Base-by-base conservation (phyloP, 805 yeast species). In the Metschnikowia aberdeeniae region DNA sequence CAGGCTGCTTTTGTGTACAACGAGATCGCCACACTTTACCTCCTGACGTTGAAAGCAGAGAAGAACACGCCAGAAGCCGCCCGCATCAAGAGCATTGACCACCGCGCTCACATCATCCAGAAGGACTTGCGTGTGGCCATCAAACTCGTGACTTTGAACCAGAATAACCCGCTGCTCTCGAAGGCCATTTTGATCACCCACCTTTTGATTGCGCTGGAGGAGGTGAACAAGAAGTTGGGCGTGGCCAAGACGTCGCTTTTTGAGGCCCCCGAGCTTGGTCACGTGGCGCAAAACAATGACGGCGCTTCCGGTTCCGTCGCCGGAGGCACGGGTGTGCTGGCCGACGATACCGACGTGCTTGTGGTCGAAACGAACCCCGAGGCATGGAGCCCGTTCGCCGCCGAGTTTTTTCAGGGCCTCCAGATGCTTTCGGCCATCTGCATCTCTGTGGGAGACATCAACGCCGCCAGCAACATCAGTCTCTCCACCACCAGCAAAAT, bases 381-480 rank as follows among this genome's bases (percentile, higher is more conserved):
- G 40, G 78, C 80, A 1, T 84, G 87, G 86, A 82, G 78, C 44
- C 85, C 84, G 3, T 89, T 86, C 60, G 70, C 82, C 31, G 87
- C 84, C 46, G 96, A 89, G 55, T 76, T 85, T 50, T 82, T 89
- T 61, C 80, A 82, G 44, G 84, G 88, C 1, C 73, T 92, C 63
- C 96, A 89, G 54, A 58, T 87, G 45, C 78, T 82, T 52, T 81
- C 86, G 3, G 89, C 93, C 2, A 68, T 82, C 33, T 83, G 86
- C 49, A 64, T 88, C 44, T 75, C 84, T 1, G 71, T 80, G 12
- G 88, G 88, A n/a, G 89, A 85, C 59, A 67, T 81, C 41, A 67
- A 76, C 14, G 66, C 77, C 38, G 89, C 90, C 1, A 66, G 82
- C 14, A 68, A 77, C 41, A 73, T 84, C 37, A 83, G 82, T 53